Evolutionary conservation across 2,329 filamentous ascomycete species (phyloP).

Genomic region (Arthrobotrys iridis): DNA sequence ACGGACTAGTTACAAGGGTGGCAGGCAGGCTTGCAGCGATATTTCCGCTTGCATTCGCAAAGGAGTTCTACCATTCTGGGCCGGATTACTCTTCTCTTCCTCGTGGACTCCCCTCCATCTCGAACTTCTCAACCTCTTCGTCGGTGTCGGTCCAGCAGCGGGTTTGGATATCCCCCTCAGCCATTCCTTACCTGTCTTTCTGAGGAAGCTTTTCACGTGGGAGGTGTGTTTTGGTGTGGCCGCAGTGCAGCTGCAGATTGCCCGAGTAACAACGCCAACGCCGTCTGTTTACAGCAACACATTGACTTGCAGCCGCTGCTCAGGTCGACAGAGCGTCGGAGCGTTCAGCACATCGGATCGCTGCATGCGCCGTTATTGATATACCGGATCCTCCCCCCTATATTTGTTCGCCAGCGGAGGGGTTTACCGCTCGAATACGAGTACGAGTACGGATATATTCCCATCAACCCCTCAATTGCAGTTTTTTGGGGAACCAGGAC

Average conservation of each 20-base stretch:
- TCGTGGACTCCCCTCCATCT: background rate
- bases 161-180: background rate
- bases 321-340: background rate
- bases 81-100: background rate
- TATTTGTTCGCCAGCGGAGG: background rate
- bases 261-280: constrained; percentile 43
- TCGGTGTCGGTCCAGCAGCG: constrained; percentile 9
- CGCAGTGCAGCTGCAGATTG: constrained; percentile 21
- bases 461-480: background rate
- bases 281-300: constrained; percentile 51
- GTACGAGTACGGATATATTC: background rate
- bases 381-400: background rate
- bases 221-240: background rate
- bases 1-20: constrained; percentile 20
- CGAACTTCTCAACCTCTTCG: background rate
- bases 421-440: background rate
- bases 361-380: background rate
- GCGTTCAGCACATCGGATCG: constrained; percentile 1
- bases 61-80: constrained; percentile 24
- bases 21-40: constrained; percentile 33
- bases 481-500: background rate
- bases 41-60: constrained; percentile 52
- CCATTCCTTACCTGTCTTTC: constrained; percentile 17
- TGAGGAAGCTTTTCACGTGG: background rate
- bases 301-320: background rate